These are phyloP conservation scores for Lumnitzera littorea DNA, from an alignment of 345 rosid genomes.

Conservation along the genomic window DNA sequence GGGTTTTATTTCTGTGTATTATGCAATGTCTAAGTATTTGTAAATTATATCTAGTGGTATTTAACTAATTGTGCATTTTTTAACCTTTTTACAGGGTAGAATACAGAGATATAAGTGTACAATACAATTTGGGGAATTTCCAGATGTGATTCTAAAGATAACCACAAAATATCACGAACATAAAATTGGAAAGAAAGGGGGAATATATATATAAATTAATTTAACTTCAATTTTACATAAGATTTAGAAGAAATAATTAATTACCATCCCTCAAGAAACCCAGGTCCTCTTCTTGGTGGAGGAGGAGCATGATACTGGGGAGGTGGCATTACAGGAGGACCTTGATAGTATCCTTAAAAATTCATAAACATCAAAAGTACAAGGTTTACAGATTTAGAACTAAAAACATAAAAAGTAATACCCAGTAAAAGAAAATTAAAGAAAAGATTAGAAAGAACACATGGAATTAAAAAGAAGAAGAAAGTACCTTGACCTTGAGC, in stretches of 20 bases:
- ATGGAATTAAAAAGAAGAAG: too few species aligned
- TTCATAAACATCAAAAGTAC: background rate
- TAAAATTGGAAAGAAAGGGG: background rate
- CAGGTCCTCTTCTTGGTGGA: conserved; percentile 22
- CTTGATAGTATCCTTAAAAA: conserved; percentile 36
- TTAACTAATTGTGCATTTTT: too few species aligned
- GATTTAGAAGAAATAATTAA: background rate
- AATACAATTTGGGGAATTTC: background rate
- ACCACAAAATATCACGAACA: background rate
- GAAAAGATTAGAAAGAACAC: background rate
- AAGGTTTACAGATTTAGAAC: background rate
- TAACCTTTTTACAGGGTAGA: too few species aligned
- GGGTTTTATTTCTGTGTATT: too few species aligned
- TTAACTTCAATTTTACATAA: too few species aligned
- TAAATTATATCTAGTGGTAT: too few species aligned
- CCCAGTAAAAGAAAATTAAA: background rate
- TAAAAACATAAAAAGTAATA: background rate
- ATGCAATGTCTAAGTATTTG: too few species aligned
- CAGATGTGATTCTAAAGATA: background rate
- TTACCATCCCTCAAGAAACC: conserved; percentile 47
- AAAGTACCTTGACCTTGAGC: conserved; percentile 28
- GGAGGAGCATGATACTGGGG: conserved; percentile 32
- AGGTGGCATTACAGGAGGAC: conserved; percentile 40
- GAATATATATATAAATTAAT: too few species aligned
- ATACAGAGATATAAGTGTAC: too few species aligned